phyloP scores from a whole-genome alignment of 1,284 basidiomycete species.

The Fistulinella cinereoalba region DNA sequence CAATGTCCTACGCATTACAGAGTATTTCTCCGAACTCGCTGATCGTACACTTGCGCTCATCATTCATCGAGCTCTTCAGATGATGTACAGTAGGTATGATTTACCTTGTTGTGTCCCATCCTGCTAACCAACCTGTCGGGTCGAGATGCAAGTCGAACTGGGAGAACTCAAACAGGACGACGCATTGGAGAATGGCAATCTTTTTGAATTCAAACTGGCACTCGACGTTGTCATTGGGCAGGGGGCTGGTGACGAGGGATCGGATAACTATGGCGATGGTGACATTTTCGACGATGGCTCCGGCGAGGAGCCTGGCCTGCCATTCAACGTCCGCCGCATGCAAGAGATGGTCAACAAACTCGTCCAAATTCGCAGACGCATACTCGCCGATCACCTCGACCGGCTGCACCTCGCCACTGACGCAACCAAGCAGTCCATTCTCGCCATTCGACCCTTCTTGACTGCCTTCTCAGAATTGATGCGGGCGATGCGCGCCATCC shows the following conservation, averaged over 20 bases:
- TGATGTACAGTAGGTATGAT: slow-evolving; percentile 89
- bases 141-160: slow-evolving; percentile 94
- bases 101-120: not conserved
- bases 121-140: slow-evolving; percentile 48
- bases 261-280: slow-evolving; percentile 49
- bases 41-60: too few relatives aligned
- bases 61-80: slow-evolving; percentile 91
- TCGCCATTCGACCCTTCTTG: slow-evolving; percentile 30
- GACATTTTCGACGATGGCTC: slow-evolving; percentile 63
- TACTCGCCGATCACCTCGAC: slow-evolving; percentile 84
- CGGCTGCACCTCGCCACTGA: slow-evolving; percentile 39
- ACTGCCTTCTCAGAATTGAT: slow-evolving; percentile 32
- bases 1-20: too few relatives aligned
- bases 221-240: slow-evolving; percentile 81
- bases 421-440: slow-evolving; percentile 17
- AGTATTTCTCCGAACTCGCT: too few relatives aligned
- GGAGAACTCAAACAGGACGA: slow-evolving; percentile 85
- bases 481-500: slow-evolving; percentile 46
- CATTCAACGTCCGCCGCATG: slow-evolving; percentile 63
- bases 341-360: slow-evolving; percentile 88
- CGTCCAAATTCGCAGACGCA: slow-evolving; percentile 80
- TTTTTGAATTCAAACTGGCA: slow-evolving; percentile 79
- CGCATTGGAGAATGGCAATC: slow-evolving; percentile 54
- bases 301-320: slow-evolving; percentile 45
- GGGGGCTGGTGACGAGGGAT: slow-evolving; percentile 56